These are phyloP conservation scores for Starmerella gropengiesseri DNA, from an alignment of 805 yeast genomes.

Conservation along the genomic window DNA sequence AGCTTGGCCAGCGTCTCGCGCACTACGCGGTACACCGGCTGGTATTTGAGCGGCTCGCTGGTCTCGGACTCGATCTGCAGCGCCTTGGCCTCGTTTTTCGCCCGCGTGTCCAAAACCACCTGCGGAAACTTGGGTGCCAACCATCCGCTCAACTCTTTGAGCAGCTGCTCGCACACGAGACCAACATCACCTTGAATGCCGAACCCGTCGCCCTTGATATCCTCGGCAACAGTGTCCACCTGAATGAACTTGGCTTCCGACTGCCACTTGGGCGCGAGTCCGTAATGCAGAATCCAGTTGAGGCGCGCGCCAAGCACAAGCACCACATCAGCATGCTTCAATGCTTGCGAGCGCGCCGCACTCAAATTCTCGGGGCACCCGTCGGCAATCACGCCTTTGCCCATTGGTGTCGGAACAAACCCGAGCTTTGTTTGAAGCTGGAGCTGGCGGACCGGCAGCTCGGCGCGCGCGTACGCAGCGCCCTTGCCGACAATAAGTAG, in stretches of 20 bases:
- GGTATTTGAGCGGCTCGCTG: constrained; percentile 34
- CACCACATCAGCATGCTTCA: constrained; percentile 48
- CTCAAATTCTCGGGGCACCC: constrained; percentile 39
- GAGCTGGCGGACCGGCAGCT: constrained; percentile 33
- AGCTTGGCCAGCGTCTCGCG: constrained; percentile 31
- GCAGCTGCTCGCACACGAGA: constrained; percentile 34
- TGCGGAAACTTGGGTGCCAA: constrained; percentile 29
- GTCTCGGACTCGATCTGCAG: constrained; percentile 28
- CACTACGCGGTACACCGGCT: constrained; percentile 43
- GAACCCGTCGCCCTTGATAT: constrained; percentile 40
- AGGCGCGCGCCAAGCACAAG: constrained; percentile 54
- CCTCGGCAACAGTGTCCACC: constrained; percentile 44
- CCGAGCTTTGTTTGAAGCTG: constrained; percentile 38
- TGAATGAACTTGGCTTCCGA: constrained; percentile 42
- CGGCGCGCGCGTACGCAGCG: constrained; percentile 40
- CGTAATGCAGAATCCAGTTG: constrained; percentile 66
- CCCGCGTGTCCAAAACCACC: constrained; percentile 23
- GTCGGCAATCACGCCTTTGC: constrained; percentile 58
- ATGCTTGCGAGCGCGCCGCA: constrained; percentile 53
- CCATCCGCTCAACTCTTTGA: constrained; percentile 28
- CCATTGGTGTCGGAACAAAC: constrained; percentile 70
- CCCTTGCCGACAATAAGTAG: constrained; percentile 59
- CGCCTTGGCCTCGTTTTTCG: constrained; percentile 31
- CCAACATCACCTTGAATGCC: constrained; percentile 50
- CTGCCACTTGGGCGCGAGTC: constrained; percentile 44